phyloP scores from a whole-genome alignment of 225 moss, liverwort and hornwort species.

The Neckera pumila region DNA sequence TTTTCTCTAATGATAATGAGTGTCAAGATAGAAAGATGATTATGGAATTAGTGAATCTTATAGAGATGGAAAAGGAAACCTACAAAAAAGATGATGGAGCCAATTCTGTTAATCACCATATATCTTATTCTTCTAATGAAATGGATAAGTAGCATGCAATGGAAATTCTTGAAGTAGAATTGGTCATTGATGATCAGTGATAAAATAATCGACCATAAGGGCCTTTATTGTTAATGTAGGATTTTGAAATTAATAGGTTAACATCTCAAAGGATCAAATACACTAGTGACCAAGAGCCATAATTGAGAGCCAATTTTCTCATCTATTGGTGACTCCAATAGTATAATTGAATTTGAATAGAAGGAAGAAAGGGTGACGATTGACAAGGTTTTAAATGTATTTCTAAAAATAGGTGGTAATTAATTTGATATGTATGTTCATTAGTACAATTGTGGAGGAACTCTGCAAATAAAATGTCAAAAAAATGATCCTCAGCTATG shows the following conservation, averaged over 20 bases:
- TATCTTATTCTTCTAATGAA: background rate
- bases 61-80: background rate
- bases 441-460: fast-evolving
- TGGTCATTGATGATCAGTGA: background rate
- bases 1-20: background rate
- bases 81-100: background rate
- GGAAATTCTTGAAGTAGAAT: fast-evolving
- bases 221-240: too few relatives aligned
- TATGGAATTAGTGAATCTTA: background rate
- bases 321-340: fast-evolving
- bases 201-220: background rate
- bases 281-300: background rate
- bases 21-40: background rate
- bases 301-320: background rate
- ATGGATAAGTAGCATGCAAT: background rate
- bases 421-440: background rate
- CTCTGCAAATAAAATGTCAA: background rate
- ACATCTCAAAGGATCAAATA: background rate
- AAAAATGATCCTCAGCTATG: fast-evolving
- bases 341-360: background rate
- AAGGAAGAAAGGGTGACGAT: fast-evolving
- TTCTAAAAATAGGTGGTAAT: background rate
- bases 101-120: background rate
- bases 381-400: too few relatives aligned
- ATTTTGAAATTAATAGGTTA: too few relatives aligned